Evolutionary conservation across 805 yeast species (phyloP).

Genomic region (Wickerhamomyces strasburgensis): DNA sequence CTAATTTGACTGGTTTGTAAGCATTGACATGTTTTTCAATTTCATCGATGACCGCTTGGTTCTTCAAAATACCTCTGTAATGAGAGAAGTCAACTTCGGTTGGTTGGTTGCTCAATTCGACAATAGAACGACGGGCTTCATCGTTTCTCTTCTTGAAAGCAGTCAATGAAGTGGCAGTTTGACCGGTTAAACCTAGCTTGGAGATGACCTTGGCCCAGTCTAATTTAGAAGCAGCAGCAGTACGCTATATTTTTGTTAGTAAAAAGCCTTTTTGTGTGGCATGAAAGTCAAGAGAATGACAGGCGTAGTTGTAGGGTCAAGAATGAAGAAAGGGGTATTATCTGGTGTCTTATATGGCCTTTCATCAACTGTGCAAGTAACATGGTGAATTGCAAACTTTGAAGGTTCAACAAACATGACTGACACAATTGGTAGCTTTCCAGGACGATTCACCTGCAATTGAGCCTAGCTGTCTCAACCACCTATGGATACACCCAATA

Average conservation of each 20-base stretch:
- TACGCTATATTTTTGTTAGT: conserved; percentile 25
- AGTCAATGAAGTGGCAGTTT: conserved; percentile 82
- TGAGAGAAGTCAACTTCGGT: conserved; percentile 74
- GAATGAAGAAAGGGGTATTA: too few relatives aligned
- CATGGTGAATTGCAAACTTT: too few relatives aligned
- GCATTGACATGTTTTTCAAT: conserved; percentile 69
- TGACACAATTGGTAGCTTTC: too few relatives aligned
- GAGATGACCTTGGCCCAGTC: conserved; percentile 93
- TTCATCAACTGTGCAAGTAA: too few relatives aligned
- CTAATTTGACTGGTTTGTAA: conserved; percentile 82
- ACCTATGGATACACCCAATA: too few relatives aligned
- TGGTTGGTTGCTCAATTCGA: conserved; percentile 66
- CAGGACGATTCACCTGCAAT: too few relatives aligned
- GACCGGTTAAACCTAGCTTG: conserved; percentile 86
- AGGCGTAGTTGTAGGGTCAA: too few relatives aligned
- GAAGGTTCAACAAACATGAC: too few relatives aligned
- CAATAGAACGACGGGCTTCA: conserved; percentile 84
- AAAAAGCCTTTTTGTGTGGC: too few relatives aligned
- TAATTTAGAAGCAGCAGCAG: conserved; percentile 73
- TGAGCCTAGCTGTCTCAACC: too few relatives aligned
- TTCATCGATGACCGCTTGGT: conserved; percentile 72
- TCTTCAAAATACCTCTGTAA: conserved; percentile 79
- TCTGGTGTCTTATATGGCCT: too few relatives aligned
- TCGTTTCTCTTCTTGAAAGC: conserved; percentile 98
- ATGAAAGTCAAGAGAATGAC: too few relatives aligned